phyloP scores from a whole-genome alignment of 768 basidiomycete genomes.

The Mycena amicta region DNA sequence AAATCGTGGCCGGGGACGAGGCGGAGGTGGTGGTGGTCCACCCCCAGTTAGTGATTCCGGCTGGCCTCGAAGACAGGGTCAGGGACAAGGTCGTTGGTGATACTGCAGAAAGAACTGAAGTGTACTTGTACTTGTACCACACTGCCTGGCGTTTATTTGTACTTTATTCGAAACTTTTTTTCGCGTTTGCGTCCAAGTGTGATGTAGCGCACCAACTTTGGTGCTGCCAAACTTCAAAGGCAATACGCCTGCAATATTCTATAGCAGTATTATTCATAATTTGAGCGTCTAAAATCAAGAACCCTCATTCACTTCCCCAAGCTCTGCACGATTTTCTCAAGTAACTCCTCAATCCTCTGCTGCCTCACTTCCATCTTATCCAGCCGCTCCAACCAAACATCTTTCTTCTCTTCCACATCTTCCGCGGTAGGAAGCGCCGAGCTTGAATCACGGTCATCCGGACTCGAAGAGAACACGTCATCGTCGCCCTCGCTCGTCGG shows the following conservation, averaged over 20 bases:
- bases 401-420: constrained; percentile 27
- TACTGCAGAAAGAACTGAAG: constrained; percentile 4
- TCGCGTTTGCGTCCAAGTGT: too few relatives aligned
- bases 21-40: constrained; percentile 29
- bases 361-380: constrained; percentile 47
- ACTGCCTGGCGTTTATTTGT: constrained; percentile 12
- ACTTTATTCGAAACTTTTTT: constrained; percentile 8
- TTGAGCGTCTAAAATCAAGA: too few relatives aligned
- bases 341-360: constrained; percentile 32
- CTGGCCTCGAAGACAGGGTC: constrained; percentile 54
- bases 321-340: constrained; percentile 2
- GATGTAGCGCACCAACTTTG: too few relatives aligned
- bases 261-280: too few relatives aligned
- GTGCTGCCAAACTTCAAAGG: too few relatives aligned
- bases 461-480: constrained; percentile 23
- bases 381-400: constrained; percentile 27
- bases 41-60: constrained; percentile 56
- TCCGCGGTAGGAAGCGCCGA: constrained; percentile 26
- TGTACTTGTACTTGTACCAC: background rate
- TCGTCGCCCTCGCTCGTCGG: constrained; percentile 23
- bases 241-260: too few relatives aligned
- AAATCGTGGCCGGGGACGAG: constrained; percentile 37
- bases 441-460: constrained; percentile 18
- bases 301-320: too few relatives aligned
- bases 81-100: constrained; percentile 24